Evolutionary conservation across 176 grass and related monocot genomes (phyloP).

Genomic region (Zizania latifolia): DNA sequence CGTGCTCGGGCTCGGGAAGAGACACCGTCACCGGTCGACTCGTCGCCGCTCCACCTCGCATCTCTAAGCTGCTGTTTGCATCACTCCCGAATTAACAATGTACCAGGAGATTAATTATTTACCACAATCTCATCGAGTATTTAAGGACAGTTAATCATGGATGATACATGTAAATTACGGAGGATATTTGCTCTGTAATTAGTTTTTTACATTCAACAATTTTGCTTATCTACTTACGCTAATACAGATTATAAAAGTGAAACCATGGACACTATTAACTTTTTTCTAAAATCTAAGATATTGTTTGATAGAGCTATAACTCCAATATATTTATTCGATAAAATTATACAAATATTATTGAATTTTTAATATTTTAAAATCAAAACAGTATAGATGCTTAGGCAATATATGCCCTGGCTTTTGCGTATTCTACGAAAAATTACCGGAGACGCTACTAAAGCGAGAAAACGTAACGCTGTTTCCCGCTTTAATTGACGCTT

Average conservation of each 20-base stretch:
- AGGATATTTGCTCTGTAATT: neutral
- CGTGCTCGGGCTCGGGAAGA: conserved; percentile 20
- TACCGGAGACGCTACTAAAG: neutral
- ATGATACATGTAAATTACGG: neutral
- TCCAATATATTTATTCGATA: too few species aligned
- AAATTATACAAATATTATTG: too few species aligned
- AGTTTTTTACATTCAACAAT: neutral
- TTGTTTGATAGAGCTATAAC: too few species aligned
- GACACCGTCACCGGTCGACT: neutral
- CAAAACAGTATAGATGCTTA: too few species aligned
- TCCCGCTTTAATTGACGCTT: neutral
- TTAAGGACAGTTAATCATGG: neutral
- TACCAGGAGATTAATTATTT: neutral
- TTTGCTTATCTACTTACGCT: neutral
- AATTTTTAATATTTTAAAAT: too few species aligned
- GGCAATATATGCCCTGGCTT: too few species aligned
- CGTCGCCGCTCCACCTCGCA: neutral
- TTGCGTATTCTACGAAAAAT: too few species aligned
- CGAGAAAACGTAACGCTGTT: neutral
- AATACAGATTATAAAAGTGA: too few species aligned
- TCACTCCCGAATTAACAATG: neutral
- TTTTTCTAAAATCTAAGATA: too few species aligned
- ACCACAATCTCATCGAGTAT: neutral
- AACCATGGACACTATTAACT: too few species aligned
- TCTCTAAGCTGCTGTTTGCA: neutral